Percentiles rank a stretch among this genome's conserved stretches.
These are phyloP conservation scores for Allantophomopsis lycopodina DNA, from an alignment of 2,329 filamentous ascomycete species.

Conservation along the genomic window DNA sequence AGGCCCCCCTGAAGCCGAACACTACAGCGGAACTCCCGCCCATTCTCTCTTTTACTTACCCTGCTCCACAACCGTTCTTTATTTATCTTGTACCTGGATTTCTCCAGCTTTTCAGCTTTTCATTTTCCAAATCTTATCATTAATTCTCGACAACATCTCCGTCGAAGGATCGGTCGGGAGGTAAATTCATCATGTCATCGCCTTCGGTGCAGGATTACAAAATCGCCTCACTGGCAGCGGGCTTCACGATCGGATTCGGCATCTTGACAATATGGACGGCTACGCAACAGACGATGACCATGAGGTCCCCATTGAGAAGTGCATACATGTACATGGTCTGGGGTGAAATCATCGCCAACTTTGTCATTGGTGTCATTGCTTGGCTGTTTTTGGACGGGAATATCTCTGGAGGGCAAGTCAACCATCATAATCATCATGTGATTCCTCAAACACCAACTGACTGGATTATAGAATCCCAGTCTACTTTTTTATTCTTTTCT, in stretches of 20 bases:
- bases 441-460: neutral
- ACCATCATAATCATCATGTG: neutral
- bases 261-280: constrained; percentile 20
- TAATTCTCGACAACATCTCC: no score
- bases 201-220: constrained; percentile 3
- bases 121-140: no score
- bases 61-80: no score
- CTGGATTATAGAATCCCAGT: neutral
- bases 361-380: constrained; percentile 22
- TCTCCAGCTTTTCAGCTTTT: no score
- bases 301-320: constrained; percentile 11
- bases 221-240: constrained; percentile 19
- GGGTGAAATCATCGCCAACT: constrained; percentile 25
- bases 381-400: constrained; percentile 23
- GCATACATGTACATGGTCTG: constrained; percentile 26
- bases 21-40: no score
- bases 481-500: constrained; percentile 8
- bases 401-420: constrained; percentile 14
- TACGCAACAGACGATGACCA: constrained; percentile 16
- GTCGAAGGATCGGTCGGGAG: no score
- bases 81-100: no score
- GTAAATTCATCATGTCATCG: neutral
- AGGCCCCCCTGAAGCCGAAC: no score
- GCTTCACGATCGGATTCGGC: constrained; percentile 19
- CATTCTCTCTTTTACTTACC: no score